A percentile compares a stretch with the other conserved stretches of the same genome.
phyloP scores from a whole-genome alignment of 2,329 filamentous ascomycete genomes.

The Alternaria sp. region DNA sequence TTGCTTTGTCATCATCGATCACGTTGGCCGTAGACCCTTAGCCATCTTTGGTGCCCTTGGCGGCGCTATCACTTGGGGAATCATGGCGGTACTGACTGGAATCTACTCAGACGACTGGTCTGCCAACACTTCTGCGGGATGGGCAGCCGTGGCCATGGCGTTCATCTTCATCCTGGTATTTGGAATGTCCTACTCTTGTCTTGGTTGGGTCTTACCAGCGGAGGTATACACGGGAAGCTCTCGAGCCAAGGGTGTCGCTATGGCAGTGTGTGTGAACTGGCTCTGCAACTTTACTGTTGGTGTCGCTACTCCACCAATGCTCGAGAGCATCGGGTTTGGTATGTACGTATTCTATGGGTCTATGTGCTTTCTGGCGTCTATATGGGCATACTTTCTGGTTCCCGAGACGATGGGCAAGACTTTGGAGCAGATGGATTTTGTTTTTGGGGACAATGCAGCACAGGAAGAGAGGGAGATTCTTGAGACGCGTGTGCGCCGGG shows the following conservation, averaged over 20 bases:
- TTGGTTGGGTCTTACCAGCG: constrained; percentile 53
- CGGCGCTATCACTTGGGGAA: constrained; percentile 56
- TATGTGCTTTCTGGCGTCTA: not conserved
- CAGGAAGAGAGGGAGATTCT: constrained; percentile 20
- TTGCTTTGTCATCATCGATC: constrained; percentile 24
- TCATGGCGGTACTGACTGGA: constrained; percentile 49
- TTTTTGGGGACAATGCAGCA: constrained; percentile 17
- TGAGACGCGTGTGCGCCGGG: no score
- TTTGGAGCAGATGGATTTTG: constrained; percentile 12
- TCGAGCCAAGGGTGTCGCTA: constrained; percentile 56
- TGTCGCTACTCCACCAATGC: constrained; percentile 60
- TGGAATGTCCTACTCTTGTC: constrained; percentile 25
- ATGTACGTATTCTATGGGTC: constrained; percentile 8
- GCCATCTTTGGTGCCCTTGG: constrained; percentile 21
- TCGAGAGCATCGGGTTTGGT: constrained; percentile 47
- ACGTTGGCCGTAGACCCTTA: constrained; percentile 18
- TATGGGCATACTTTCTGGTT: constrained; percentile 8
- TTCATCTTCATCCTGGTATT: constrained; percentile 10
- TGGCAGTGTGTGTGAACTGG: not conserved
- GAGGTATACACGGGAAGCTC: constrained; percentile 19
- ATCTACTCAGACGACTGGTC: constrained; percentile 5
- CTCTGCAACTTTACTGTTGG: constrained; percentile 56
- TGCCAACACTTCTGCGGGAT: constrained; percentile 4
- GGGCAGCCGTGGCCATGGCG: constrained; percentile 12
- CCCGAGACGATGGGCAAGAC: constrained; percentile 16